Base-by-base conservation (phyloP, 2,329 filamentous ascomycete species). In the Chlorencoelia australis region DNA sequence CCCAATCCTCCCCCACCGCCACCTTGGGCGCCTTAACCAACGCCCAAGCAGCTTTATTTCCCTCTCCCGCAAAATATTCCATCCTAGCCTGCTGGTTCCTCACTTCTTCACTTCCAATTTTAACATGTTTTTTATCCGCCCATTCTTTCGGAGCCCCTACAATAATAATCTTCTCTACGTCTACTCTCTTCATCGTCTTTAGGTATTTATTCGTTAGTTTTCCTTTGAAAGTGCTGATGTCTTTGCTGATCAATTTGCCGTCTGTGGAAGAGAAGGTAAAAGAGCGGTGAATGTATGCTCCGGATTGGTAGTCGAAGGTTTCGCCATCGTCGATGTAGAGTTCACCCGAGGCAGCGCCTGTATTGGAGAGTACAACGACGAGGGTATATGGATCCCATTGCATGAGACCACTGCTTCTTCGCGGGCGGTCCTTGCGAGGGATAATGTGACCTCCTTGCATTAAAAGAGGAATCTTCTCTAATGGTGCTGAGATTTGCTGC, bases 361-460 rank as follows among this genome's bases (percentile, higher is more conserved):
- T 67, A 47, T 75, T 73, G 48, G 74, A 67, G 11, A 93, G 66
- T 0, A 75, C 73, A 2, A 96, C 68, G 2, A 98, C 79, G 2
- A 98, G 73, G 0, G 91, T 98, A 65, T 94, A 94, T 26, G 93
- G 88, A 58, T 98, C 91, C 60, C 79, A 94, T 52, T 76, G 82
- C 91, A 96, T 96, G 30, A 95, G 68, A 14, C 82, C 79, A 40
- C 77, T 83, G 40, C 86, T 94, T 42, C 89, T 78, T 38, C 91
- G 77, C 4, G 88, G 87, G 16, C 79, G 76, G 53, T 98, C 91
- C 47, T 89, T 85, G 39, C 91, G 83, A 2, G 88, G 81, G 52
- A 96, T 79, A 51, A 98, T 80, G 58, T 96, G 84, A 1, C 91
- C 91, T 30, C 86, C 89, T 48, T 82, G 86, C 82, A 96, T 91